These are phyloP conservation scores for Eimeria falciformis DNA, from an alignment of 169 alveolate species.

Conservation along the genomic window DNA sequence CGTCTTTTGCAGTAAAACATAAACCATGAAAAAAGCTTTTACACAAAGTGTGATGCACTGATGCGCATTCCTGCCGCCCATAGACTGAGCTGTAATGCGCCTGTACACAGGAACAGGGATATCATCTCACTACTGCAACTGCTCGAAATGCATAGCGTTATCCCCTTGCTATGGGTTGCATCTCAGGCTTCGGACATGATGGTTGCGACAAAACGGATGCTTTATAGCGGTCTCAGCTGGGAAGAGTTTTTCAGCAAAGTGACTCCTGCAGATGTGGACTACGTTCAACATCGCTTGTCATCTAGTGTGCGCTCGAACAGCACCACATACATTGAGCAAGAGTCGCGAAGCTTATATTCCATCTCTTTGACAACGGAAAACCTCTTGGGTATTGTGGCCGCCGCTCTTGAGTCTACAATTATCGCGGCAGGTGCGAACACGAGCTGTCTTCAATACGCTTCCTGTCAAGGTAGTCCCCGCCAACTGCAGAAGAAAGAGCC, in stretches of 20 bases:
- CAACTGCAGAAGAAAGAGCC: too few relatives aligned
- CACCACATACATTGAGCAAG: neutral
- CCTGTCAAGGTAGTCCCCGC: too few relatives aligned
- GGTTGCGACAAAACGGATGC: slow-evolving; percentile 58
- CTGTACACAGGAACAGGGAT: too few relatives aligned
- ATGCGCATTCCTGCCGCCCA: too few relatives aligned
- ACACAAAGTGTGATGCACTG: too few relatives aligned
- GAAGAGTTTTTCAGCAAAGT: slow-evolving; percentile 16
- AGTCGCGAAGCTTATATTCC: slow-evolving; percentile 37
- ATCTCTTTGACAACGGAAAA: slow-evolving; percentile 28
- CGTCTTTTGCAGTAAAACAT: too few relatives aligned
- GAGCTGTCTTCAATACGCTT: neutral
- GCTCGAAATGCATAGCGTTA: too few relatives aligned
- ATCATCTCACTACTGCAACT: too few relatives aligned
- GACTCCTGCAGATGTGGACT: slow-evolving; percentile 55
- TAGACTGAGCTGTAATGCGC: too few relatives aligned
- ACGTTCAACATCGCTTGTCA: slow-evolving; percentile 39
- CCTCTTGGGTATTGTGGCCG: neutral
- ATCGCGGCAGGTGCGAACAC: slow-evolving; percentile 44
- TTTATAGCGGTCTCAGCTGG: slow-evolving; percentile 36
- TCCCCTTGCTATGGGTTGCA: neutral
- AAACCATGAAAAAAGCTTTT: too few relatives aligned
- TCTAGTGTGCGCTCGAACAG: slow-evolving; percentile 45
- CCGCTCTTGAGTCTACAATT: slow-evolving; percentile 51
- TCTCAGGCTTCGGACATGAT: slow-evolving; percentile 54